Conservation (phyloP, 73 alveolate genomes). For the Stentor coeruleus region DNA sequence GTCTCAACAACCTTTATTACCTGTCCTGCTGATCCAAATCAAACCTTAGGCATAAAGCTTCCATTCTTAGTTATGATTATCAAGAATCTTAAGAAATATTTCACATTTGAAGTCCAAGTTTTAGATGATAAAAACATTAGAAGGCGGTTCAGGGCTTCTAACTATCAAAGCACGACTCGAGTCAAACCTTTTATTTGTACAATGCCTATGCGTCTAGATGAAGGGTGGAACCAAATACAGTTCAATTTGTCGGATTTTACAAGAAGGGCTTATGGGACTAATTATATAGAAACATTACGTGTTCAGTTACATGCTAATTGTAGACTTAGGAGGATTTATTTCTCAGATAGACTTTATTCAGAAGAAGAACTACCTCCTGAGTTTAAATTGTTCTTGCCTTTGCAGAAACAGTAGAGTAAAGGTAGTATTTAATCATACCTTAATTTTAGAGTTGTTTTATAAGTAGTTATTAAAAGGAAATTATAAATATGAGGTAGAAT, state of each 20-base stretch:
- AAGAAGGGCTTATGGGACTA: constrained; percentile 91
- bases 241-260: constrained; percentile 89
- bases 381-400: constrained; percentile 69
- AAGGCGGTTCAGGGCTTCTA: constrained; percentile 89
- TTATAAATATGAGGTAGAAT: no score
- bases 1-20: constrained; percentile 77
- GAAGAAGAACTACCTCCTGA: constrained; percentile 74
- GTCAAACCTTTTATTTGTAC: constrained; percentile 91
- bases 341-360: constrained; percentile 78
- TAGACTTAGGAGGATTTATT: constrained; percentile 86
- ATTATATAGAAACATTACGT: constrained; percentile 87
- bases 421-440: no score
- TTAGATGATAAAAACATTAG: constrained; percentile 87
- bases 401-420: no score
- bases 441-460: no score
- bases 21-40: constrained; percentile 77
- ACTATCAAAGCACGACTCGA: constrained; percentile 79
- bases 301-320: constrained; percentile 91
- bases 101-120: constrained; percentile 90
- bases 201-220: constrained; percentile 91
- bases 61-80: constrained; percentile 87
- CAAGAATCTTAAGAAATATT: constrained; percentile 81
- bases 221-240: constrained; percentile 92
- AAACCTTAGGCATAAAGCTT: constrained; percentile 84
- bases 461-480: no score